Conservation (phyloP, 371 early-diverging fungal species). For the Mortierella sp. region DNA sequence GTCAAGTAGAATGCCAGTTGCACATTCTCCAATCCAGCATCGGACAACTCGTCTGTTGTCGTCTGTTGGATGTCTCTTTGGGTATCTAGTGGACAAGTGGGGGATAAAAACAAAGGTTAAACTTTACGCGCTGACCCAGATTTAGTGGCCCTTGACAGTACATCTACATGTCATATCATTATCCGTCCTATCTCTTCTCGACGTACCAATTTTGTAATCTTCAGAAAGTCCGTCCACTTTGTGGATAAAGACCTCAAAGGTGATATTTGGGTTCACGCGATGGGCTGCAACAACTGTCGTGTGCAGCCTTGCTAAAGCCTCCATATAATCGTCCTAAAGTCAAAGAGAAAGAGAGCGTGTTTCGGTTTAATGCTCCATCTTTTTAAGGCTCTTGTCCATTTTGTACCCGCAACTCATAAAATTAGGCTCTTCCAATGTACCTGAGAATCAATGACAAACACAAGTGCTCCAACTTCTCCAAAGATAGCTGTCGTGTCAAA, state of each 20-base stretch:
- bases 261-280: conserved; percentile 84
- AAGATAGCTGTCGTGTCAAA: conserved; percentile 82
- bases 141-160: background rate
- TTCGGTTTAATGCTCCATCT: background rate
- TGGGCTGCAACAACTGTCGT: conserved; percentile 83
- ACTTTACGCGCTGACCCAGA: background rate
- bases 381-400: background rate
- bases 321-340: conserved; percentile 86
- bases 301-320: conserved; percentile 82
- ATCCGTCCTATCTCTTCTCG: background rate
- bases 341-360: background rate
- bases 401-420: background rate
- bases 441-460: conserved; percentile 96
- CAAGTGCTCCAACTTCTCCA: conserved; percentile 83
- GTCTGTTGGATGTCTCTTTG: conserved; percentile 93
- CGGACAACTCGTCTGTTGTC: conserved; percentile 87
- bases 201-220: conserved; percentile 89
- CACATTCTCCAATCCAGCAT: conserved; percentile 84
- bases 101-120: background rate
- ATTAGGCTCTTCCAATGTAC: conserved; percentile 44
- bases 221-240: conserved; percentile 97
- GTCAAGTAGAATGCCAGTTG: conserved; percentile 90
- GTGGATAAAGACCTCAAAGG: conserved; percentile 94
- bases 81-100: conserved; percentile 71
- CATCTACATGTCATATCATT: background rate